Conservation (phyloP, 1,284 basidiomycete species). For the Pisolithus thermaeus region DNA sequence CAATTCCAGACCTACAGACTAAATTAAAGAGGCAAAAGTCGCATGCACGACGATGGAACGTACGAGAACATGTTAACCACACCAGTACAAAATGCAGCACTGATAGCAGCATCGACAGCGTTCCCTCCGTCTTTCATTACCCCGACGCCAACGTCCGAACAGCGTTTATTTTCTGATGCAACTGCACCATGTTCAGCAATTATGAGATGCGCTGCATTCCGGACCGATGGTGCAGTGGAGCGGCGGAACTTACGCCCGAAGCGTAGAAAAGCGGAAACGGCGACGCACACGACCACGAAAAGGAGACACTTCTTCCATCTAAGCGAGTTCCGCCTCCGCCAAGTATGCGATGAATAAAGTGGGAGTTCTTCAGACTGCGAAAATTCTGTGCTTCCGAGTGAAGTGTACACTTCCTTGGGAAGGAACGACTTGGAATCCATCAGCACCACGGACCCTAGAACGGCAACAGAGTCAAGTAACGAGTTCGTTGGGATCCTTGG, state of each 20-base stretch:
- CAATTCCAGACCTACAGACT: slow-evolving; percentile 67
- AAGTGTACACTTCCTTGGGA: background rate
- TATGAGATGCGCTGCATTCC: slow-evolving; percentile 72
- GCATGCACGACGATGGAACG: slow-evolving; percentile 22
- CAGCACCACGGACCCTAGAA: background rate
- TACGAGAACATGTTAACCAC: slow-evolving; percentile 88
- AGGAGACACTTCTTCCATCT: slow-evolving; percentile 13
- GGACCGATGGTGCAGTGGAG: slow-evolving; percentile 12
- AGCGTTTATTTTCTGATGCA: slow-evolving; percentile 79
- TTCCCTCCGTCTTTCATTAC: slow-evolving; percentile 81
- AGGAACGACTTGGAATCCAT: background rate
- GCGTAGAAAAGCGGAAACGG: slow-evolving; percentile 13
- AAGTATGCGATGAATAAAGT: slow-evolving; percentile 10
- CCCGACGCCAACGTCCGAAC: slow-evolving; percentile 78
- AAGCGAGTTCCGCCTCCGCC: background rate
- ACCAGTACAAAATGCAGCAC: slow-evolving; percentile 77
- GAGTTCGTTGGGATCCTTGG: background rate
- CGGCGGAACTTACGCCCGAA: background rate
- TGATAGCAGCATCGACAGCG: slow-evolving; percentile 85
- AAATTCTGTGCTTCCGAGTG: background rate
- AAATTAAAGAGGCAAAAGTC: background rate
- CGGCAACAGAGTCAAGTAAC: background rate
- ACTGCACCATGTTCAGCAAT: slow-evolving; percentile 77
- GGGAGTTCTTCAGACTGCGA: slow-evolving; percentile 18
- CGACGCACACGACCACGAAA: slow-evolving; percentile 8